Evolutionary conservation across 225 moss, liverwort and hornwort species (phyloP).

Genomic region (Pseudisothecium myosuroides): DNA sequence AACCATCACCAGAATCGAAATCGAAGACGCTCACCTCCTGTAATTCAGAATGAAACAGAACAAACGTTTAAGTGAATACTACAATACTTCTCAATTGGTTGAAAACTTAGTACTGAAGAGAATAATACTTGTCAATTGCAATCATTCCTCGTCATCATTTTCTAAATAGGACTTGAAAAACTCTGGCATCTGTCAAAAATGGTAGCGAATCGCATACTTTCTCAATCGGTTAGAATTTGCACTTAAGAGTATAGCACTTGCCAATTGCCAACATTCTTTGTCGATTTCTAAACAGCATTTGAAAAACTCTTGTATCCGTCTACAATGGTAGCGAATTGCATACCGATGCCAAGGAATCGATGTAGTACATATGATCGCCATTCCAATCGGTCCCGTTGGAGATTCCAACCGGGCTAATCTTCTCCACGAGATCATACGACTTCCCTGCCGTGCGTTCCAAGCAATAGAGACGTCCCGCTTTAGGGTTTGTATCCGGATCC

Average conservation of each 20-base stretch:
- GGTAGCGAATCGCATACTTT: neutral
- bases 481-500: neutral
- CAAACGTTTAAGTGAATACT: too few relatives aligned
- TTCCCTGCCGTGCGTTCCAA: neutral
- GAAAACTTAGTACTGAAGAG: neutral
- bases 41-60: neutral
- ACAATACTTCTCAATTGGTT: neutral
- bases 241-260: neutral
- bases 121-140: neutral
- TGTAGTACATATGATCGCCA: constrained; percentile 30
- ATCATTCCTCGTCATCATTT: neutral
- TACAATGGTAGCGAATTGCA: neutral
- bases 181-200: neutral
- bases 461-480: constrained; percentile 15
- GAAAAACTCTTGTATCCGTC: neutral
- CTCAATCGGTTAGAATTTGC: neutral
- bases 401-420: constrained; percentile 22
- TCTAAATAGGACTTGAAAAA: neutral
- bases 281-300: neutral
- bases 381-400: constrained; percentile 40
- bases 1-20: constrained; percentile 14
- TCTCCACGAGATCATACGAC: constrained; percentile 28
- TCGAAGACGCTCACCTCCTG: constrained; percentile 40
- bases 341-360: constrained; percentile 25
- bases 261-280: neutral